These are phyloP conservation scores for Torulaspora quercuum DNA, from an alignment of 805 yeast genomes.

Conservation along the genomic window DNA sequence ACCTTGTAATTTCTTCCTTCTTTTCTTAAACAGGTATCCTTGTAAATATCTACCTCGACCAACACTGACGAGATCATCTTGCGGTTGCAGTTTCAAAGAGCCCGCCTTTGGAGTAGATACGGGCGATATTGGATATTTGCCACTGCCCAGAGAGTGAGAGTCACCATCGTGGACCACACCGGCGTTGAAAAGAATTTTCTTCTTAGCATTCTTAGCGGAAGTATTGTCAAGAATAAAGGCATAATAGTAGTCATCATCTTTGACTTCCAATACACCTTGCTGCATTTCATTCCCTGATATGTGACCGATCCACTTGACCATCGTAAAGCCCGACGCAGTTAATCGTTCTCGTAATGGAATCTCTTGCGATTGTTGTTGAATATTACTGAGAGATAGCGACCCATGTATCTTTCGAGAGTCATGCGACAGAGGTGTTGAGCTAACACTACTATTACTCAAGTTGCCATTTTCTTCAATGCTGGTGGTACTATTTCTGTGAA, in stretches of 20 bases:
- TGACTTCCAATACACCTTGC: conserved; percentile 59
- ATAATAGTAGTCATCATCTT: conserved; percentile 58
- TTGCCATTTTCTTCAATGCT: conserved; percentile 12
- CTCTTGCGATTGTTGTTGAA: conserved; percentile 40
- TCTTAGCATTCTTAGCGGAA: conserved; percentile 78
- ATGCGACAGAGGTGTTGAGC: conserved; percentile 20
- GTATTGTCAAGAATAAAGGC: conserved; percentile 93
- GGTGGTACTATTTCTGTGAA: conserved; percentile 21
- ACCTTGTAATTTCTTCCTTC: conserved; percentile 82
- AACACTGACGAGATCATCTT: conserved; percentile 22
- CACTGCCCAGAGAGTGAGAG: conserved; percentile 14
- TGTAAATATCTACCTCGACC: conserved; percentile 66
- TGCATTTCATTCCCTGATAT: conserved; percentile 58
- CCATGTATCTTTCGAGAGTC: conserved; percentile 22
- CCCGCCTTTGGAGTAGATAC: conserved; percentile 14
- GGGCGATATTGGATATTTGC: conserved; percentile 18
- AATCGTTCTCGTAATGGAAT: conserved; percentile 56
- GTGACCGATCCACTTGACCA: conserved; percentile 53
- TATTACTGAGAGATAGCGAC: conserved; percentile 36
- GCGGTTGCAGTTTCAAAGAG: conserved; percentile 22
- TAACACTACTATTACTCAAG: conserved; percentile 11
- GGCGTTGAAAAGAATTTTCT: conserved; percentile 69
- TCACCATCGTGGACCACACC: conserved; percentile 33
- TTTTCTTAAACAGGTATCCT: conserved; percentile 73
- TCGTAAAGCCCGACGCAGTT: conserved; percentile 47